phyloP scores from a whole-genome alignment of 371 early-diverging fungal genomes.

The Lichtheimia hyalospora region DNA sequence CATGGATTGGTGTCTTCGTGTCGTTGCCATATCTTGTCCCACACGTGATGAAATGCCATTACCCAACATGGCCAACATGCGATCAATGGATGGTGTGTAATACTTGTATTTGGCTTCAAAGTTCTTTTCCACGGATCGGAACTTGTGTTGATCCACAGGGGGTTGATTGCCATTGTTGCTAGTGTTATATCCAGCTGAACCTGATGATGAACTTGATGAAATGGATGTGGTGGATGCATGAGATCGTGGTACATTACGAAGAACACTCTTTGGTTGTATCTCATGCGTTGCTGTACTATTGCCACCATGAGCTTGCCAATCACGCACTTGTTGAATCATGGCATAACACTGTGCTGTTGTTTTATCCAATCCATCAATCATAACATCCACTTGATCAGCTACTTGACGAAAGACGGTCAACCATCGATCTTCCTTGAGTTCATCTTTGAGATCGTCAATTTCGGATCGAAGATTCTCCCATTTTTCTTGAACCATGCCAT shows the following conservation, averaged over 20 bases:
- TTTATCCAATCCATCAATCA: constrained; percentile 63
- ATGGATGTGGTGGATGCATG: constrained; percentile 20
- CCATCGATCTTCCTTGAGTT: constrained; percentile 63
- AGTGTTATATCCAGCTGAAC: constrained; percentile 8
- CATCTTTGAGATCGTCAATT: constrained; percentile 55
- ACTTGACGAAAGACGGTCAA: constrained; percentile 57
- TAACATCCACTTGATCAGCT: constrained; percentile 57
- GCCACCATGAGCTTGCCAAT: constrained; percentile 14
- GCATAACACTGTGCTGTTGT: constrained; percentile 55
- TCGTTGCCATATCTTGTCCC: constrained; percentile 38
- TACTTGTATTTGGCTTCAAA: constrained; percentile 67
- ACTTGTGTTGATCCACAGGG: constrained; percentile 45
- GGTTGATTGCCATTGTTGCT: constrained; percentile 8
- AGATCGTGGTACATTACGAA: constrained; percentile 15
- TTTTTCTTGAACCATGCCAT: constrained; percentile 34
- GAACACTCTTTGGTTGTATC: constrained; percentile 18
- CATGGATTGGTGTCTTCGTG: constrained; percentile 52
- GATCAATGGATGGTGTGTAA: constrained; percentile 58
- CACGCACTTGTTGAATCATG: constrained; percentile 46
- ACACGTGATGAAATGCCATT: constrained; percentile 56
- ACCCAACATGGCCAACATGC: constrained; percentile 61
- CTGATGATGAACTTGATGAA: constrained; percentile 19
- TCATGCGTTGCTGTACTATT: not conserved
- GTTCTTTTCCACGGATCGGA: constrained; percentile 54
- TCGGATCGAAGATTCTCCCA: constrained; percentile 51